Percentiles rank a stretch among this genome's conserved stretches.
Evolutionary conservation across 805 yeast genomes (phyloP).

Genomic region (Aciculoconidium aculeatum): DNA sequence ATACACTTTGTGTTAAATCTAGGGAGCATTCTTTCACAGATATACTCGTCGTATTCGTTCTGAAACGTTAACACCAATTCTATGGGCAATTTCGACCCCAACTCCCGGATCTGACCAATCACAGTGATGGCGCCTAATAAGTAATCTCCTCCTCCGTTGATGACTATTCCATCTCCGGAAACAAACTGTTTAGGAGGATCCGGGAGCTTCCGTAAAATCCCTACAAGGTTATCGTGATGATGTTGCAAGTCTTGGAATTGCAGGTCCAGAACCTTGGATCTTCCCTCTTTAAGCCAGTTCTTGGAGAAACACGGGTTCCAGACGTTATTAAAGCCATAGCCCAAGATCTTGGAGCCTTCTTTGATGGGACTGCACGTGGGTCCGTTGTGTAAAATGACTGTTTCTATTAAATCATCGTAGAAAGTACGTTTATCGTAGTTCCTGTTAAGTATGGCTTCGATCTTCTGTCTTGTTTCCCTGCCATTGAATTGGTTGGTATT

Average conservation of each 20-base stretch:
- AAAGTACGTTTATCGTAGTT: constrained; percentile 6
- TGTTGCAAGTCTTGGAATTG: constrained; percentile 16
- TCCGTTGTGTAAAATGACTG: constrained; percentile 6
- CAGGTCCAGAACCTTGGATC: constrained; percentile 7
- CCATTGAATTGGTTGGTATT: neutral
- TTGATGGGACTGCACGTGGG: constrained; percentile 4
- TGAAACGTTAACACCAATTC: constrained; percentile 31
- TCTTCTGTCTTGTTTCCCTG: constrained; percentile 2
- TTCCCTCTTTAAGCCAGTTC: constrained; percentile 3
- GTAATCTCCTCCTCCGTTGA: constrained; percentile 32
- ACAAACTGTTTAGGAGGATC: constrained; percentile 22
- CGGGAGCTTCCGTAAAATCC: constrained; percentile 15
- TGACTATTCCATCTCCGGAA: constrained; percentile 37
- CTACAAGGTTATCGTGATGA: constrained; percentile 22
- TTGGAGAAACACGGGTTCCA: constrained; percentile 8
- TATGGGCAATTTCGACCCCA: constrained; percentile 31
- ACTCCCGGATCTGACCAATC: constrained; percentile 25
- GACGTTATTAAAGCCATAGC: constrained; percentile 8
- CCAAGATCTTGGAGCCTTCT: constrained; percentile 3
- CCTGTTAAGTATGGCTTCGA: constrained; percentile 4
- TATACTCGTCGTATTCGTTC: constrained; percentile 26
- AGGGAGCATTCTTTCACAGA: constrained; percentile 29
- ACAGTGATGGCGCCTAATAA: constrained; percentile 31
- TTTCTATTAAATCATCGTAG: constrained; percentile 7
- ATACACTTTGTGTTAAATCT: constrained; percentile 27